Evolutionary conservation across 768 basidiomycete genomes (phyloP).

Genomic region (Boletus reticuloceps): DNA sequence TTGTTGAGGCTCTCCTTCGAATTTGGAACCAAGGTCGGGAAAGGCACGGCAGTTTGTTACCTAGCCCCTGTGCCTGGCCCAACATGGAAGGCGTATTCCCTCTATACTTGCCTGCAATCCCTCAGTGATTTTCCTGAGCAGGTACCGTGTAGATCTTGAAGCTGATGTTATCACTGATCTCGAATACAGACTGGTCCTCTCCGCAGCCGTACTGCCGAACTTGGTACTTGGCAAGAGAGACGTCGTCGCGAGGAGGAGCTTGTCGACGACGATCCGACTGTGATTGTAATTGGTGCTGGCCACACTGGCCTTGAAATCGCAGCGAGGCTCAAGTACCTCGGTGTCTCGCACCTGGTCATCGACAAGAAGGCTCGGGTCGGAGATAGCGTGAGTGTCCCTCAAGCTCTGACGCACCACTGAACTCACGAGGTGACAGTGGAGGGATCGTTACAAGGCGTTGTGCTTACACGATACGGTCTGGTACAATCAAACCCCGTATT

Average conservation of each 20-base stretch:
- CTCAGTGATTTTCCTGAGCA: conserved; percentile 56
- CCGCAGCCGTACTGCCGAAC: not conserved
- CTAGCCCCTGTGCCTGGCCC: conserved; percentile 44
- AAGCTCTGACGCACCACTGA: not conserved
- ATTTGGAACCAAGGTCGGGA: conserved; percentile 50
- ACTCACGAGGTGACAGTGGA: conserved; percentile 37
- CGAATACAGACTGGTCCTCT: not conserved
- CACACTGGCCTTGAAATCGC: conserved; percentile 67
- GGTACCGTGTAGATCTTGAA: conserved; percentile 9
- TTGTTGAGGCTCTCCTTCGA: conserved; percentile 57
- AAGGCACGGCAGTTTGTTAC: conserved; percentile 51
- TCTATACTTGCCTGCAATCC: conserved; percentile 61
- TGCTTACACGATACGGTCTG: conserved; percentile 54
- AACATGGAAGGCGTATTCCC: conserved; percentile 57
- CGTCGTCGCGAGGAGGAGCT: conserved; percentile 33
- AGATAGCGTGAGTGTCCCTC: conserved; percentile 33
- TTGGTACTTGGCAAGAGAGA: conserved; percentile 46
- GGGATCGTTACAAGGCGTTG: conserved; percentile 56
- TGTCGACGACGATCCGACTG: conserved; percentile 49
- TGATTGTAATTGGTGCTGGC: conserved; percentile 62
- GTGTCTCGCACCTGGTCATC: conserved; percentile 52
- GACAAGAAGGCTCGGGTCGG: conserved; percentile 54
- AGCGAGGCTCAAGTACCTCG: conserved; percentile 61
- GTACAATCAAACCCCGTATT: conserved; percentile 56
- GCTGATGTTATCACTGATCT: not conserved